Conservation (phyloP, 1,284 basidiomycete genomes). For the Salmacisia buchloeana region DNA sequence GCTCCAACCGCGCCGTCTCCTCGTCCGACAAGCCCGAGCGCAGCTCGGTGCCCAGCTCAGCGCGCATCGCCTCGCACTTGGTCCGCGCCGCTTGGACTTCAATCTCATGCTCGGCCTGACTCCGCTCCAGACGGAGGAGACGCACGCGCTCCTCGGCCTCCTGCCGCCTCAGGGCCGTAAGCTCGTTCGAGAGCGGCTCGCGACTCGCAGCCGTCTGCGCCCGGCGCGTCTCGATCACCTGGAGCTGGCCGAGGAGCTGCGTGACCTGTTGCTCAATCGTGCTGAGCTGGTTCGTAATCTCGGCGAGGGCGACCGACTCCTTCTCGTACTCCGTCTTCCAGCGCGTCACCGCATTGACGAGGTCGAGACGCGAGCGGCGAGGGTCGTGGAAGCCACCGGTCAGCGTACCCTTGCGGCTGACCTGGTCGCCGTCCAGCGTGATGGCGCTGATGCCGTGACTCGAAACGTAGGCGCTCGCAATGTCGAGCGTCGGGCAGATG, state of each 20-base stretch:
- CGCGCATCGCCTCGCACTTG: slow-evolving; percentile 61
- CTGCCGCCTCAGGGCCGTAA: slow-evolving; percentile 62
- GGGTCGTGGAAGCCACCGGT: slow-evolving; percentile 95
- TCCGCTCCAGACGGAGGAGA: slow-evolving; percentile 63
- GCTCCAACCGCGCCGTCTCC: slow-evolving; percentile 67
- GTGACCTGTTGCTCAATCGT: slow-evolving; percentile 84
- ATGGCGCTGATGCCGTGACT: slow-evolving; percentile 93
- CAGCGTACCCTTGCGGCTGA: slow-evolving; percentile 89
- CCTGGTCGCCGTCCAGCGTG: slow-evolving; percentile 94
- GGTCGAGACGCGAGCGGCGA: slow-evolving; percentile 80
- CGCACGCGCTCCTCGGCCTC: slow-evolving; percentile 66
- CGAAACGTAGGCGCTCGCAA: slow-evolving; percentile 89
- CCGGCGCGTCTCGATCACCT: slow-evolving; percentile 66
- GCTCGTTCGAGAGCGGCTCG: slow-evolving; percentile 65
- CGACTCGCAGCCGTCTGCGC: slow-evolving; percentile 67
- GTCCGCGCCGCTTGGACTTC: slow-evolving; percentile 63
- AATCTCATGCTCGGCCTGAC: slow-evolving; percentile 66
- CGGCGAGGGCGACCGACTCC: slow-evolving; percentile 63
- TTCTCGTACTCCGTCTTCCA: slow-evolving; percentile 71
- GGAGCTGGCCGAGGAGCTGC: slow-evolving; percentile 66
- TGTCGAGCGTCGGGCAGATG: slow-evolving; percentile 83
- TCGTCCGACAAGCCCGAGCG: slow-evolving; percentile 66
- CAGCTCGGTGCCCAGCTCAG: slow-evolving; percentile 73
- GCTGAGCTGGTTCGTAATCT: slow-evolving; percentile 67
- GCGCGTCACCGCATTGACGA: slow-evolving; percentile 68